Conservation (phyloP, 805 yeast genomes). For the Candida nanaspora region DNA sequence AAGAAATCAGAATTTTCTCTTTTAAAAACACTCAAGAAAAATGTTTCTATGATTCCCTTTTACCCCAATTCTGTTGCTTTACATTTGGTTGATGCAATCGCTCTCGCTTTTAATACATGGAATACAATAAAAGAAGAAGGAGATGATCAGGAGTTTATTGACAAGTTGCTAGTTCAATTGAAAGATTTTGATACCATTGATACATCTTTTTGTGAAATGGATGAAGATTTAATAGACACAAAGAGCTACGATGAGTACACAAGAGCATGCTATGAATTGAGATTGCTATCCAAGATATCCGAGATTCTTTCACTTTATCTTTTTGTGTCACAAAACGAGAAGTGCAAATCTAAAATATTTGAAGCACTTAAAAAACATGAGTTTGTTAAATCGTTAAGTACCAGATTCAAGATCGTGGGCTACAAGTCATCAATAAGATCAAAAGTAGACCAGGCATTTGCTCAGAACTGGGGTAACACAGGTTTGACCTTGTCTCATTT, state of each 20-base stretch:
- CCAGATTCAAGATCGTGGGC: conserved; percentile 27
- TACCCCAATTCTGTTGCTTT: conserved; percentile 60
- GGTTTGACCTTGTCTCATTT: conserved; percentile 45
- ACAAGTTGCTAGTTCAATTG: conserved; percentile 31
- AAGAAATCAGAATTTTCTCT: conserved; percentile 31
- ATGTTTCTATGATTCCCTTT: conserved; percentile 41
- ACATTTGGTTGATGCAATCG: conserved; percentile 63
- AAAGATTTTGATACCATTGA: conserved; percentile 9
- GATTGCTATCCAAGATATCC: conserved; percentile 57
- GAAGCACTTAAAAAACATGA: conserved; percentile 11
- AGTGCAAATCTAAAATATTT: conserved; percentile 33
- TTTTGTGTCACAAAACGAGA: conserved; percentile 45
- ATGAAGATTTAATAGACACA: conserved; percentile 6
- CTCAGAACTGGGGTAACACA: conserved; percentile 7
- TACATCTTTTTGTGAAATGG: conserved; percentile 7
- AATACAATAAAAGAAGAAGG: conserved; percentile 49
- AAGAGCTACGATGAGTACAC: conserved; percentile 18
- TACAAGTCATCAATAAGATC: conserved; percentile 15
- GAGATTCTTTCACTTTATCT: conserved; percentile 70
- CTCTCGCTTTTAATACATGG: conserved; percentile 76
- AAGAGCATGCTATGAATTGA: conserved; percentile 44
- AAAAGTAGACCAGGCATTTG: conserved; percentile 38
- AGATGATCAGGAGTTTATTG: conserved; percentile 40
- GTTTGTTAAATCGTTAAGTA: conserved; percentile 30
- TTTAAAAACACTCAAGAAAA: conserved; percentile 46